Percentiles rank a stretch among this genome's conserved stretches.
phyloP scores from a whole-genome alignment of 2,329 filamentous ascomycete species.

The Colletotrichum liriopes region DNA sequence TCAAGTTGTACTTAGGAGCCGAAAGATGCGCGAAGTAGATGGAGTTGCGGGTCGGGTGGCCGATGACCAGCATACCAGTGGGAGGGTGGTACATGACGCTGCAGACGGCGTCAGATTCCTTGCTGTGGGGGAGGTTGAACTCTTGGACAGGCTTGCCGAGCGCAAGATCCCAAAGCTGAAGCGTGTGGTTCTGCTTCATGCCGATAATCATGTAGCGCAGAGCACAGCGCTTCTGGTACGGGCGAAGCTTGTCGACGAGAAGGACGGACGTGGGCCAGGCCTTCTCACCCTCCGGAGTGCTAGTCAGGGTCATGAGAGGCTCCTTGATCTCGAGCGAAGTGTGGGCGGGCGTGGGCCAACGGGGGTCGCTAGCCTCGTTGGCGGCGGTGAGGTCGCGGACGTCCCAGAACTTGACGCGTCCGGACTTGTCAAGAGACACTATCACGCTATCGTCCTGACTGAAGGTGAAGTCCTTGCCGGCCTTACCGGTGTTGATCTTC shows the following conservation, averaged over 20 bases:
- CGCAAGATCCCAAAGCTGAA: slow-evolving; percentile 98
- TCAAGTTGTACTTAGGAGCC: slow-evolving; percentile 91
- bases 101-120: slow-evolving; percentile 97
- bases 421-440: slow-evolving; percentile 96
- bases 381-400: slow-evolving; percentile 81
- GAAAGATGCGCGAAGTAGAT: slow-evolving; percentile 98
- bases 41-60: slow-evolving; percentile 96
- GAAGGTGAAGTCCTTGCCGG: slow-evolving; percentile 97
- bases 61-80: slow-evolving; percentile 94
- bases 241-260: slow-evolving; percentile 95
- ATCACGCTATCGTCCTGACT: slow-evolving; percentile 96
- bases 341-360: slow-evolving; percentile 67
- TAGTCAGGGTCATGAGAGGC: slow-evolving; percentile 88
- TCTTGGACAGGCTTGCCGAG: slow-evolving; percentile 97
- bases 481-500: slow-evolving; percentile 97
- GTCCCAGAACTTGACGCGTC: slow-evolving; percentile 98
- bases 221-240: slow-evolving; percentile 90
- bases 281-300: slow-evolving; percentile 90
- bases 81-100: slow-evolving; percentile 94
- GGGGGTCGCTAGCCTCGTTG: slow-evolving; percentile 66
- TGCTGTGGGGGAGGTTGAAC: slow-evolving; percentile 95
- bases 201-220: slow-evolving; percentile 96
- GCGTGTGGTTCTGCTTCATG: slow-evolving; percentile 98
- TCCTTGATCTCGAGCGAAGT: slow-evolving; percentile 84
- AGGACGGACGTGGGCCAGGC: slow-evolving; percentile 97